A percentile compares a stretch with the other conserved stretches of the same genome.
Evolutionary conservation across 2,329 filamentous ascomycete genomes (phyloP).

Genomic region (Fusarium secorum): DNA sequence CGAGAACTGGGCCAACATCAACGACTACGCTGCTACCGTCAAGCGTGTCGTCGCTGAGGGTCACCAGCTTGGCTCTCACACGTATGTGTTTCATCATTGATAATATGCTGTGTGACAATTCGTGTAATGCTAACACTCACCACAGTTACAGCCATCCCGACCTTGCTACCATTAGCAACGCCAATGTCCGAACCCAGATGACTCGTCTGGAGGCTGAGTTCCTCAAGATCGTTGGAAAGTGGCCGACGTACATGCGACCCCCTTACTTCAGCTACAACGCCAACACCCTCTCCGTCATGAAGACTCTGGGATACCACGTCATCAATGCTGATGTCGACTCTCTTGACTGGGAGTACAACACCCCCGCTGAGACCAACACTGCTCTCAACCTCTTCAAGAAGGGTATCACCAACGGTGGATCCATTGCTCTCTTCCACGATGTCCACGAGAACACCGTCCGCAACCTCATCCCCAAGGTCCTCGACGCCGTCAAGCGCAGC

Average conservation of each 20-base stretch:
- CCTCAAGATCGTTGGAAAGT: slow-evolving; percentile 44
- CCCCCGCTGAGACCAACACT: slow-evolving; percentile 27
- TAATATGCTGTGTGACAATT: not conserved
- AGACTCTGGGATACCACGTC: slow-evolving; percentile 57
- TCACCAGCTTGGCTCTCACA: slow-evolving; percentile 62
- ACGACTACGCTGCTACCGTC: slow-evolving; percentile 32
- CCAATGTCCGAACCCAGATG: slow-evolving; percentile 45
- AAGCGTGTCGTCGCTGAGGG: slow-evolving; percentile 54
- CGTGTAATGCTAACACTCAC: slow-evolving; percentile 39
- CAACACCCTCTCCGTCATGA: slow-evolving; percentile 43
- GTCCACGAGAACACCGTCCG: slow-evolving; percentile 52
- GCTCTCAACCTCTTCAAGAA: slow-evolving; percentile 40
- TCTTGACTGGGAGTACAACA: slow-evolving; percentile 58
- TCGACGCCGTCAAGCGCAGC: slow-evolving; percentile 17
- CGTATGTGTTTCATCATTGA: slow-evolving; percentile 10
- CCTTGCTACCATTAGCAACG: slow-evolving; percentile 42
- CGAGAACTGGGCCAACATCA: slow-evolving; percentile 36
- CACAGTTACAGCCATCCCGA: slow-evolving; percentile 50
- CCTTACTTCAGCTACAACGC: slow-evolving; percentile 49
- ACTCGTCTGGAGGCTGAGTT: slow-evolving; percentile 48
- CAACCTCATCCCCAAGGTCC: slow-evolving; percentile 23
- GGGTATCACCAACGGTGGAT: slow-evolving; percentile 44
- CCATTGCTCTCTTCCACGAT: slow-evolving; percentile 59
- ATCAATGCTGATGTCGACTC: slow-evolving; percentile 65
- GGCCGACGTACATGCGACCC: slow-evolving; percentile 48